Percentiles rank a stretch among this genome's conserved stretches.
Evolutionary conservation across 495 filamentous ascomycete species (phyloP).

Genomic region (Apodospora peruviana): DNA sequence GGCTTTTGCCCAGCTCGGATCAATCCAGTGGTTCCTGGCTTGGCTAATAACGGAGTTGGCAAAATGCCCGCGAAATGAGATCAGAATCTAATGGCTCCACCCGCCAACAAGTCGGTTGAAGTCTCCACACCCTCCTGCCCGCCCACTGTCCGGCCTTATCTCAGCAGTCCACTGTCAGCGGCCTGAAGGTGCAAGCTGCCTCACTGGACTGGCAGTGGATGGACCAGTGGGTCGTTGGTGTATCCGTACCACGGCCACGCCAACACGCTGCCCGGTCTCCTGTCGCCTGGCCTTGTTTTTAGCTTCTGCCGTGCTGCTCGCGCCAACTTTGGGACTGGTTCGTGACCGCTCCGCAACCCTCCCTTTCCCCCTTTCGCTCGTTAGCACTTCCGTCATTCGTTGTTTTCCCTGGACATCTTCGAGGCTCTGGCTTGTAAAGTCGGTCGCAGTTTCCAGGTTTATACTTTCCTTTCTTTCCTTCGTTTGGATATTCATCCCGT

Average conservation of each 20-base stretch:
- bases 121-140: background rate
- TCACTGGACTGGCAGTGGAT: too few species aligned
- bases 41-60: background rate
- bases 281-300: constrained; percentile 3
- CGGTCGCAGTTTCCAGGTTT: constrained; percentile 8
- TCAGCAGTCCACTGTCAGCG: background rate
- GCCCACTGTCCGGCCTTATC: background rate
- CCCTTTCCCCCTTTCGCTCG: background rate
- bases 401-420: background rate
- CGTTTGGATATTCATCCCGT: background rate
- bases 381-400: constrained; percentile 11
- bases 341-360: background rate
- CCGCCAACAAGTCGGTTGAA: too few species aligned
- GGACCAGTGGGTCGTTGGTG: too few species aligned
- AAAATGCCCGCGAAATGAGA: constrained; percentile 5
- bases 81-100: constrained; percentile 1
- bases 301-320: background rate
- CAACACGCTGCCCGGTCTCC: background rate
- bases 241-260: too few species aligned
- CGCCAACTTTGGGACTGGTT: background rate
- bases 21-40: background rate
- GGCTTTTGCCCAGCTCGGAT: background rate
- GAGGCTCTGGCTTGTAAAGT: background rate
- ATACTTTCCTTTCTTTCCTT: constrained; percentile 1
- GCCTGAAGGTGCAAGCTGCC: too few species aligned